Base-by-base conservation (phyloP, 805 yeast species). In the Lachancea kluyveri region DNA sequence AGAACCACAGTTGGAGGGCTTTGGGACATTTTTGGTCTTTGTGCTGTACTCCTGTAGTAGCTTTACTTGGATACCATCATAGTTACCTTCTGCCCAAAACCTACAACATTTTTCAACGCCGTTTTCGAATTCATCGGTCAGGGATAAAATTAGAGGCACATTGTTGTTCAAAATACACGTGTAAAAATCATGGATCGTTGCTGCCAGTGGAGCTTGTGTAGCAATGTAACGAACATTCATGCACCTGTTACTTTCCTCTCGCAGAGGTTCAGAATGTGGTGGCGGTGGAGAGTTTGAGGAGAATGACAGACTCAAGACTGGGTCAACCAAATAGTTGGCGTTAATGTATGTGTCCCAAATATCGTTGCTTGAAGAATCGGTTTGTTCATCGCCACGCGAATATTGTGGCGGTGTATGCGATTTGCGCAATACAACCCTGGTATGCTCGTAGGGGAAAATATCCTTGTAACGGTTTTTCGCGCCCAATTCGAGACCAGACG, bases 391-490 rank as follows among this genome's bases (percentile, higher is more conserved):
- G 25, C n/a, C n/a, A n/a, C n/a, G n/a, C n/a, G n/a, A n/a, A n/a
- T n/a, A n/a, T n/a, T n/a, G n/a, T n/a, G n/a, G 28, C 4, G 22
- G 4, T 5, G 27, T 13, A 8, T 8, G 12, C 8, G 29, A 14
- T 28, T 52, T 43, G 33, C 57, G 54, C 28, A 84, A 60, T 37
- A 72, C 72, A 8, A 90, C 96, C 36, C 96, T 65, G 4, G 94
- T 72, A 48, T 83, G 90, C 50, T 84, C 94, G 57, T 74, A 88
- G 4, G 95, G 87, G 48, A 82, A 79, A 25, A 88, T 83, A 54
- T 88, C 94, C 47, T 83, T 81, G 63, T 88, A 88, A 38, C 97
- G 62, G 56, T 88, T 86, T 50, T 87, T 87, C 32, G 69, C 57
- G 16, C 94, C 90, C 25, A 77, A 67, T 55, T 86, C 95, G 24